Percentiles rank a stretch among this genome's conserved stretches.
phyloP scores from a whole-genome alignment of 495 filamentous ascomycete genomes.

The Clohesyomyces aquaticus region DNA sequence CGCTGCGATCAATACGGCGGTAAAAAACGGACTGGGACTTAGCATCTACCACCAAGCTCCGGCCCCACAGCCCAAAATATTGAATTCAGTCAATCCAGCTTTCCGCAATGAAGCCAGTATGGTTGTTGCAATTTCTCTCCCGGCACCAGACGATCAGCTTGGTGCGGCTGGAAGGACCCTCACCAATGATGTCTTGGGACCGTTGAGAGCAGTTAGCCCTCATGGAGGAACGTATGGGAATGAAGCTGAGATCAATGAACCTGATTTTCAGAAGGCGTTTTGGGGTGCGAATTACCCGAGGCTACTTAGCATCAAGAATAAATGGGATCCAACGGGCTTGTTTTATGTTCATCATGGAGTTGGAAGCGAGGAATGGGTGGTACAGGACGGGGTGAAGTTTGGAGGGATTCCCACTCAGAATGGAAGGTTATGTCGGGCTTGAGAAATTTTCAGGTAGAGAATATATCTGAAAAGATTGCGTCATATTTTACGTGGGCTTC shows the following conservation, averaged over 20 bases:
- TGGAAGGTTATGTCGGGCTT: not conserved
- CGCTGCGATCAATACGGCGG: not conserved
- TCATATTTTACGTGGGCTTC: too few relatives aligned
- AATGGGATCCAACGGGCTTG: conserved; percentile 9
- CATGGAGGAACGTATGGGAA: conserved; percentile 30
- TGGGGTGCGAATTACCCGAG: conserved; percentile 7
- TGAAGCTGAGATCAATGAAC: conserved; percentile 17
- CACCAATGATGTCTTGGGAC: conserved; percentile 13
- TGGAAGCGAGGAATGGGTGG: conserved; percentile 15
- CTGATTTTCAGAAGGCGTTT: not conserved
- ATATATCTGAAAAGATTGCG: too few relatives aligned
- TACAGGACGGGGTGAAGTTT: not conserved
- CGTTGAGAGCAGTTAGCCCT: conserved; percentile 18
- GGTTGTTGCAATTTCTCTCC: not conserved
- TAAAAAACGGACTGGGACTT: not conserved
- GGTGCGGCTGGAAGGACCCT: not conserved
- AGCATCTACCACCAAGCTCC: conserved; percentile 1
- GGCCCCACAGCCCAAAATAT: not conserved
- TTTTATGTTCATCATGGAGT: conserved; percentile 2
- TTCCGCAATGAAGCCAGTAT: conserved; percentile 3
- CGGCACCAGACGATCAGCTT: not conserved
- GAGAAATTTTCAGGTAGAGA: too few relatives aligned
- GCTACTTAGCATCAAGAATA: conserved; percentile 8
- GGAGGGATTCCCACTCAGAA: not conserved
- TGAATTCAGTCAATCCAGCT: conserved; percentile 14